phyloP scores from a whole-genome alignment of 345 rosid species.

The Salix koriyanagi region DNA sequence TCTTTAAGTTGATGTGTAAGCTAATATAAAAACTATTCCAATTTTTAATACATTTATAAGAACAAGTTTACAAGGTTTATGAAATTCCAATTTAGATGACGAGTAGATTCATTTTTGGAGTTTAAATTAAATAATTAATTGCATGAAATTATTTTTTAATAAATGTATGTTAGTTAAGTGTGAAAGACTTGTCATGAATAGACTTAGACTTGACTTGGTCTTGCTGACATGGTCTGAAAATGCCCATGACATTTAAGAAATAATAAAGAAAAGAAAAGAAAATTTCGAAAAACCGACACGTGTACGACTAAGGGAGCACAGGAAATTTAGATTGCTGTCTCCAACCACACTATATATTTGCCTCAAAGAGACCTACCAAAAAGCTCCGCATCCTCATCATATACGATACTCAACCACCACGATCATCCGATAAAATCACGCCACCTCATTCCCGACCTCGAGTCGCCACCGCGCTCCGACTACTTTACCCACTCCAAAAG shows the following conservation, averaged over 20 bases:
- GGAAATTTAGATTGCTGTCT: too few species aligned
- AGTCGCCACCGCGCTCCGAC: conserved; percentile 36
- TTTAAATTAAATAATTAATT: too few species aligned
- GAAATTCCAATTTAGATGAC: background rate
- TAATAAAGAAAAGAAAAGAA: too few species aligned
- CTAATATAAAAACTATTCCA: background rate
- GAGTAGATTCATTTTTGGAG: too few species aligned
- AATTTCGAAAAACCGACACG: too few species aligned
- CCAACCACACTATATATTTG: background rate
- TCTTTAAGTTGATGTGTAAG: background rate
- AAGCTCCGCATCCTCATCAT: background rate
- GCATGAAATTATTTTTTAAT: too few species aligned
- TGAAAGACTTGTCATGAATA: too few species aligned
- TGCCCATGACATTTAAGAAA: too few species aligned
- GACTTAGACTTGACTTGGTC: too few species aligned
- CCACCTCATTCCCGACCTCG: conserved; percentile 19
- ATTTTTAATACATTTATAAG: background rate
- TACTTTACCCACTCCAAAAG: background rate
- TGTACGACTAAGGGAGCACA: too few species aligned
- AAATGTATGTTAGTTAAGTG: too few species aligned
- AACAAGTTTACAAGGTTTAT: background rate
- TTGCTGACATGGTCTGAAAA: too few species aligned
- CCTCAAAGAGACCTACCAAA: conserved; percentile 1
- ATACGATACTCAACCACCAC: conserved; percentile 2
- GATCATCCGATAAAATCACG: conserved; percentile 1